These are phyloP conservation scores for Fusarium sacchari DNA, from an alignment of 2,329 filamentous ascomycete genomes.

Conservation along the genomic window DNA sequence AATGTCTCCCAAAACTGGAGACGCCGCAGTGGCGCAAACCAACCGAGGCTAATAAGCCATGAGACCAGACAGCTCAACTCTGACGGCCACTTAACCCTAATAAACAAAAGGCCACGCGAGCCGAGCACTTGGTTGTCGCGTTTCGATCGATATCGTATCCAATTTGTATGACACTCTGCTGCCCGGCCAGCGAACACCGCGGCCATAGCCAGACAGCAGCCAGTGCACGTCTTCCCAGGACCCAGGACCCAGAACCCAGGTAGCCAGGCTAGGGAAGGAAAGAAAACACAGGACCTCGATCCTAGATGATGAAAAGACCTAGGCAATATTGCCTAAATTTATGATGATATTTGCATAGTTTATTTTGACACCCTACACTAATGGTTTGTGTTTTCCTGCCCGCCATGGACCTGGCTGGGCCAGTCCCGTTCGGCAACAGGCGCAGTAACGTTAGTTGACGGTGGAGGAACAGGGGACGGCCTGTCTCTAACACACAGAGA, in stretches of 20 bases:
- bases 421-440: conserved; percentile 8
- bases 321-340: too few species aligned
- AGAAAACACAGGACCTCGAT: too few species aligned
- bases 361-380: too few species aligned
- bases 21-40: conserved; percentile 25
- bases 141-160: conserved; percentile 29
- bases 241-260: not conserved
- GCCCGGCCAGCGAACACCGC: conserved; percentile 26
- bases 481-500: conserved; percentile 24
- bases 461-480: conserved; percentile 31
- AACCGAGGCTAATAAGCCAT: conserved; percentile 23
- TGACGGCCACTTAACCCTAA: conserved; percentile 17
- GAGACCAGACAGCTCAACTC: conserved; percentile 4
- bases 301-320: too few species aligned
- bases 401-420: too few species aligned
- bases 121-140: conserved; percentile 18
- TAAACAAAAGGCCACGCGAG: conserved; percentile 38
- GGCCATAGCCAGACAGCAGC: conserved; percentile 25
- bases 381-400: too few species aligned
- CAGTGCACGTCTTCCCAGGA: conserved; percentile 17
- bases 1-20: not conserved
- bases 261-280: too few species aligned
- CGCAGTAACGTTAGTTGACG: conserved; percentile 30
- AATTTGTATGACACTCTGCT: conserved; percentile 25
- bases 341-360: too few species aligned